Evolutionary conservation across 2,329 filamentous ascomycete species (phyloP).

Genomic region (Penicillium sp.): DNA sequence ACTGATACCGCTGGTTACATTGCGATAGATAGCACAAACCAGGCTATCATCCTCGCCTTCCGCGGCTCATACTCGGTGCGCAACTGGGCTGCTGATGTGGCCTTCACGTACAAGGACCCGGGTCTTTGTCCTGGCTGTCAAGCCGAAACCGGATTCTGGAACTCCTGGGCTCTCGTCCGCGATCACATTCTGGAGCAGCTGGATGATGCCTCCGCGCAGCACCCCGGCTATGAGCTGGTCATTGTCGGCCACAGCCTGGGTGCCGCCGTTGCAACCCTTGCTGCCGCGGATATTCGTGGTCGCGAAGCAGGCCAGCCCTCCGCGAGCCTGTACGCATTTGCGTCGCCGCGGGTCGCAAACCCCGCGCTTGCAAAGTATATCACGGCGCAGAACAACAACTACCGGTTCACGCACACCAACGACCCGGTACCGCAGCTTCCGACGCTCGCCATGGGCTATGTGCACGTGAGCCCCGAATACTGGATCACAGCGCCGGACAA

Average conservation of each 20-base stretch:
- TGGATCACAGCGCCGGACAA: slow-evolving; percentile 54
- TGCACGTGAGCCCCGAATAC: slow-evolving; percentile 73
- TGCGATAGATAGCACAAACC: slow-evolving; percentile 52
- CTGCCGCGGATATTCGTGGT: slow-evolving; percentile 60
- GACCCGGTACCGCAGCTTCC: slow-evolving; percentile 74
- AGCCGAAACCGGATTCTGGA: slow-evolving; percentile 53
- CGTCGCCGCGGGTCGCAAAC: slow-evolving; percentile 70
- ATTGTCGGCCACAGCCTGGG: slow-evolving; percentile 71
- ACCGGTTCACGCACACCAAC: slow-evolving; percentile 68
- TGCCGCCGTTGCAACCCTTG: slow-evolving; percentile 67
- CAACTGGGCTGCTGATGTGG: slow-evolving; percentile 35
- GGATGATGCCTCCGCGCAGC: slow-evolving; percentile 19
- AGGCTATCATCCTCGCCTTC: slow-evolving; percentile 43
- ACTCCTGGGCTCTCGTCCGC: slow-evolving; percentile 47
- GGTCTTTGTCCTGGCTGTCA: slow-evolving; percentile 50
- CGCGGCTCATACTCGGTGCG: slow-evolving; percentile 42
- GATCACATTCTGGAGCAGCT: slow-evolving; percentile 44
- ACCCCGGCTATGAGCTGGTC: slow-evolving; percentile 47
- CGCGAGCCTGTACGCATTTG: slow-evolving; percentile 68
- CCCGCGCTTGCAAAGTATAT: slow-evolving; percentile 59
- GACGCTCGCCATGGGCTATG: slow-evolving; percentile 63
- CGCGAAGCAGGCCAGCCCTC: slow-evolving; percentile 42
- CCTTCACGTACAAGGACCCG: slow-evolving; percentile 36
- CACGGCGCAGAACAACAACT: slow-evolving; percentile 57
- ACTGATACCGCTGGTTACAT: slow-evolving; percentile 55